A percentile compares a stretch with the other conserved stretches of the same genome.
Conservation (phyloP, 2,329 filamentous ascomycete species). For the Triangularia setosa region DNA sequence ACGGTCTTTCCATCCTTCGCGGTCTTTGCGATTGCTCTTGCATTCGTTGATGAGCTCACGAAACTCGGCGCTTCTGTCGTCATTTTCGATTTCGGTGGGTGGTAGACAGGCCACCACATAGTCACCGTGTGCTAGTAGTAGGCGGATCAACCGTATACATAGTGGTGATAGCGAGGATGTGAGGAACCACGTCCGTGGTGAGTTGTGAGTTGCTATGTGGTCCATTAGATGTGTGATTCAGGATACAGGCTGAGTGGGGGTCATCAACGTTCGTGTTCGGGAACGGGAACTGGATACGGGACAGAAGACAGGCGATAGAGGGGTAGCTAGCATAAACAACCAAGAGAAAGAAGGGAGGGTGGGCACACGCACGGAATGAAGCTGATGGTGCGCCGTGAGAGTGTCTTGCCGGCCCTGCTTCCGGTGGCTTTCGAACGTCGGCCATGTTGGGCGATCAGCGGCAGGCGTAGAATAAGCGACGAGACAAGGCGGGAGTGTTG, state of each 20-base stretch:
- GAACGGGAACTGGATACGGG: constrained; percentile 29
- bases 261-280: constrained; percentile 24
- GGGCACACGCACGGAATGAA: constrained; percentile 47
- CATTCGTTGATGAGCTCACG: constrained; percentile 71
- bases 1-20: constrained; percentile 76
- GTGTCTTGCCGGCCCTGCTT: constrained; percentile 36
- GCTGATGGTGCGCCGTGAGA: constrained; percentile 45
- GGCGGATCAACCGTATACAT: constrained; percentile 74
- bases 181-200: constrained; percentile 87
- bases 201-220: constrained; percentile 59
- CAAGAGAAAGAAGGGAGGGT: constrained; percentile 3
- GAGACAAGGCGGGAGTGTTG: constrained; percentile 1
- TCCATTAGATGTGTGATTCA: constrained; percentile 33
- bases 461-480: constrained; percentile 1
- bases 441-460: constrained; percentile 23
- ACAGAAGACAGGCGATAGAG: constrained; percentile 15
- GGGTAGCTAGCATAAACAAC: background rate
- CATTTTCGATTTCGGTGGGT: constrained; percentile 73
- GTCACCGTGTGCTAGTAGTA: constrained; percentile 86
- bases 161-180: constrained; percentile 83
- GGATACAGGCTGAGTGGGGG: background rate
- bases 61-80: constrained; percentile 72
- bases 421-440: constrained; percentile 40
- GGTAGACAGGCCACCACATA: constrained; percentile 82
- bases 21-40: constrained; percentile 58